A percentile compares a stretch with the other conserved stretches of the same genome.
Conservation (phyloP, 768 basidiomycete genomes). For the Tulasnella sp. region DNA sequence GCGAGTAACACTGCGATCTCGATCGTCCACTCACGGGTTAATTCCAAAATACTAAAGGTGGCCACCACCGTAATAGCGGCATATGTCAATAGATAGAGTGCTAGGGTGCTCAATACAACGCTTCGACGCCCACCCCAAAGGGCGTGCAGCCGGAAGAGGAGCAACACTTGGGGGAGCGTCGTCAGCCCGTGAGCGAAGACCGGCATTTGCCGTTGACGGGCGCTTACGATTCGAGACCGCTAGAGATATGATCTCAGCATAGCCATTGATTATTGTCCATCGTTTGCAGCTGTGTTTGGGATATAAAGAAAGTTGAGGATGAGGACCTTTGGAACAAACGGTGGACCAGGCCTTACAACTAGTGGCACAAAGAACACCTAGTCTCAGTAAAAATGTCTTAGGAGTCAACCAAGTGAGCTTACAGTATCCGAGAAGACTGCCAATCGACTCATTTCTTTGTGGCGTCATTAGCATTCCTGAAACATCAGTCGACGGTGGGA, state of each 20-base stretch:
- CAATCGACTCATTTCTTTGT: not conserved
- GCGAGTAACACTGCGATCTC: not conserved
- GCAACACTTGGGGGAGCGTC: not conserved
- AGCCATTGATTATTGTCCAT: conserved; percentile 1
- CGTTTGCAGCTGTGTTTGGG: conserved; percentile 3
- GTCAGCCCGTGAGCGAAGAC: not conserved
- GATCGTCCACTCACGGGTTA: not conserved
- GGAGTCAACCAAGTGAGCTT: not conserved
- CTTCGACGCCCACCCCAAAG: conserved; percentile 25
- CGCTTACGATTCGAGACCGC: conserved; percentile 20
- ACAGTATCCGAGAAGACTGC: conserved; percentile 2
- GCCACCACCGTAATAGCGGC: not conserved
- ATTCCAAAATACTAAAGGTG: conserved; percentile 16
- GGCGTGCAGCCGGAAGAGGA: conserved; percentile 19
- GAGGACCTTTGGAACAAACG: not conserved
- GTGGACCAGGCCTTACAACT: conserved; percentile 10
- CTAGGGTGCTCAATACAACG: not conserved
- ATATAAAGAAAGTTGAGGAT: not conserved
- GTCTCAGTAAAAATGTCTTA: not conserved
- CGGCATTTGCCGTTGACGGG: not conserved
- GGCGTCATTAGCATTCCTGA: not conserved
- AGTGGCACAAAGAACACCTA: not conserved
- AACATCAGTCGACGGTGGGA: not conserved
- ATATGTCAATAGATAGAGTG: not conserved
- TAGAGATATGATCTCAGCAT: conserved; percentile 8